Base-by-base conservation (phyloP, 148 eudicot genomes). In the Suaeda aralocaspica region DNA sequence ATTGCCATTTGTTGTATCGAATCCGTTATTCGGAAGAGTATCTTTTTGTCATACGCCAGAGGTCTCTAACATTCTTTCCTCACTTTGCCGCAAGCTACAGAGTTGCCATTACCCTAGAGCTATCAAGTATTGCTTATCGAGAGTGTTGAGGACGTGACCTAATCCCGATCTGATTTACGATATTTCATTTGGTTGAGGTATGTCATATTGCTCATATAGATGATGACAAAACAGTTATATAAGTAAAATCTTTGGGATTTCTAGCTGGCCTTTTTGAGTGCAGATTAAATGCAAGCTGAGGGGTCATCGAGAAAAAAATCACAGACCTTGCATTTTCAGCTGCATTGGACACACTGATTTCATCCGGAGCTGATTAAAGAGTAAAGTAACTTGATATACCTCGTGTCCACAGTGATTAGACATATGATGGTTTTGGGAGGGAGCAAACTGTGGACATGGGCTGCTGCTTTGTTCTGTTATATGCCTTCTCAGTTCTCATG, bases 321-420 rank as follows among this genome's bases (percentile, higher is more conserved):
- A 86, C 83, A 21, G 83, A 84, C 39, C 87, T 86, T 58, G 89
- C 89, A 39, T 83, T 86, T 66, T 86, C 89, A 59, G 73, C 62
- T 48, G 70, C 68, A 25, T 69, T 81, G 64, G 74, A 83, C 66
- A 75, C 79, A 28, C 74, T 86, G 28, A 83, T 86, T 28, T 86
- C 89, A 24, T 79, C 81, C 11, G 89, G 89, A 51, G 83, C 83
- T 24, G 89, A 86, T 83, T 76, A 86, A 45, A 86, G 81, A 85
- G 87, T 81, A 72, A 22, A 39, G n/a, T 41, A 25, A 6, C 0
- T 22, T 19, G 2, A 2, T 9, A 3, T 9, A 10, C 3, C 15
- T 45, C 10, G 12, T 12, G 10, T 46, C 19, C 16, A 5, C 11
- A 5, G 10, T 0, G 18, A 46, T 13, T 14, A 13, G 16, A 13